Percentiles rank a stretch among this genome's conserved stretches.
Evolutionary conservation across 2,329 filamentous ascomycete genomes (phyloP).

Genomic region (Colletotrichum agaves): DNA sequence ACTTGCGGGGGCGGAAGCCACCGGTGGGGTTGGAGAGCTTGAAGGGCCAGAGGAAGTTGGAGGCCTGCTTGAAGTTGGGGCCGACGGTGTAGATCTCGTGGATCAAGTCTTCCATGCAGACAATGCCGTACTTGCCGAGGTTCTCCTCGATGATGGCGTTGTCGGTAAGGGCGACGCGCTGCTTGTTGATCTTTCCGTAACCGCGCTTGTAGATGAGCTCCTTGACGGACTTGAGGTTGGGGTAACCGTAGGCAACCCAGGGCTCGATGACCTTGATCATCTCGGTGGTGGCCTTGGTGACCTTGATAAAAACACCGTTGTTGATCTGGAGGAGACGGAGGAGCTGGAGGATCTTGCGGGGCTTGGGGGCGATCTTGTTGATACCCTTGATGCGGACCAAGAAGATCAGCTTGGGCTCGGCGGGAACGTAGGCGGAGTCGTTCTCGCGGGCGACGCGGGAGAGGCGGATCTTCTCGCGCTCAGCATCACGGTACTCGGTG

Average conservation of each 20-base stretch:
- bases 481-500: constrained; percentile 97
- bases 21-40: constrained; percentile 99
- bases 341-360: constrained; percentile 99
- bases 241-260: constrained; percentile 99
- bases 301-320: constrained; percentile 97
- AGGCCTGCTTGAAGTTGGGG: constrained; percentile 99
- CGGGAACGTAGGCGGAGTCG: constrained; percentile 93
- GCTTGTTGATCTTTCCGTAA: constrained; percentile 99
- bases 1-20: constrained; percentile 96
- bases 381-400: constrained; percentile 99
- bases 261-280: constrained; percentile 99
- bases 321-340: constrained; percentile 99
- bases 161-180: constrained; percentile 95
- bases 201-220: constrained; percentile 99
- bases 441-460: constrained; percentile 88
- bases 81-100: constrained; percentile 99
- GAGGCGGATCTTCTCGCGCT: constrained; percentile 98
- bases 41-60: constrained; percentile 99
- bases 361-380: constrained; percentile 99
- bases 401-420: constrained; percentile 96
- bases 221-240: constrained; percentile 98
- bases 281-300: constrained; percentile 97
- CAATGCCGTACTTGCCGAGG: constrained; percentile 98
- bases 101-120: constrained; percentile 99
- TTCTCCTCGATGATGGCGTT: constrained; percentile 97